Percentiles rank a stretch among this genome's conserved stretches.
Conservation (phyloP, 441 rosid genomes). For the Cnidoscolus chayamansa region DNA sequence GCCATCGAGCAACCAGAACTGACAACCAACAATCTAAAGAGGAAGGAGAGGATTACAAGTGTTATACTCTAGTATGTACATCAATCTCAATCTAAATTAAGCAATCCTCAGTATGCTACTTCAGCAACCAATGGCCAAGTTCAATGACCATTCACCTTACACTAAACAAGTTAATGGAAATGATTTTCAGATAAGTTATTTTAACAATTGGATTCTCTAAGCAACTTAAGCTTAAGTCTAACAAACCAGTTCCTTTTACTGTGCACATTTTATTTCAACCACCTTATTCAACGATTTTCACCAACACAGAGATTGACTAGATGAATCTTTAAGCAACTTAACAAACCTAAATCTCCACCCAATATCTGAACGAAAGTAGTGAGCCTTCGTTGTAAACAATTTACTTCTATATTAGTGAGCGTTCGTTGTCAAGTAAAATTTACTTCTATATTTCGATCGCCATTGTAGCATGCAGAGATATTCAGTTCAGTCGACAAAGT, state of each 20-base stretch:
- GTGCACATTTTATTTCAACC: neutral
- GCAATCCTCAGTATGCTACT: slow-evolving; percentile 3
- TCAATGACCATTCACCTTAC: slow-evolving; percentile 7
- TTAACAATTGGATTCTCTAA: neutral
- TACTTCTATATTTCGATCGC: neutral
- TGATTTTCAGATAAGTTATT: neutral
- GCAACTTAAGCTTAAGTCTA: slow-evolving; percentile 2
- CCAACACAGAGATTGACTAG: neutral
- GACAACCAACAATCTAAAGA: neutral
- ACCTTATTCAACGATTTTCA: neutral
- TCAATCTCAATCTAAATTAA: neutral
- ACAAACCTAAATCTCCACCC: neutral
- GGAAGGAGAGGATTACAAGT: neutral
- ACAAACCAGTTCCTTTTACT: neutral
- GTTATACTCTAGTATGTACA: neutral
- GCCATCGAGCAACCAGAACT: no score
- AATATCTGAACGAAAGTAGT: neutral
- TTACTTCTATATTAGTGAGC: neutral
- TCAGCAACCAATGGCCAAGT: slow-evolving; percentile 2
- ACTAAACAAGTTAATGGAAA: neutral
- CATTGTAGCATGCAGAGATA: neutral
- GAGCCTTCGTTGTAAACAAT: slow-evolving; percentile 13
- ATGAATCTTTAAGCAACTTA: neutral
- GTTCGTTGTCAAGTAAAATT: slow-evolving; percentile 15
- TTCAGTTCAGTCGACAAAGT: neutral